Evolutionary conservation across 169 alveolate genomes (phyloP), one percentile per base, ranked within the genome.

Genomic region (Plasmodium vinckei): DNA sequence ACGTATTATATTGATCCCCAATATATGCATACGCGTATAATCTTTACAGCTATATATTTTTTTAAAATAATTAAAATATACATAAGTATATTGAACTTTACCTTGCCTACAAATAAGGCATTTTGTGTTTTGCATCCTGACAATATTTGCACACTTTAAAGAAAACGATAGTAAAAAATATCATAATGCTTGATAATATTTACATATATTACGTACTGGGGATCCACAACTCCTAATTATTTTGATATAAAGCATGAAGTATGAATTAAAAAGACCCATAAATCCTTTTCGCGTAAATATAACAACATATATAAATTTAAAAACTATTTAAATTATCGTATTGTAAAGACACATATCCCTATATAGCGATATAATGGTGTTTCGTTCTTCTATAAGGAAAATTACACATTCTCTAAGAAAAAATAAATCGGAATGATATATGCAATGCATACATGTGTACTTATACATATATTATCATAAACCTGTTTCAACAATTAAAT

Each of bases 281-380:
- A 33, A 33, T 7, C 7, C 5, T 33, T 33, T 33, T 33, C 42
- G 4, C 42, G 7, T 33, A 33, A 33, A 33, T 33, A 33, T 33
- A 33, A 33, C 7, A 33, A 33, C 6, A 33, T 33, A 5, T 33
- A 0, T 33, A 33, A 3, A 33, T 33, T 33, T 33, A 33, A 33
- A 33, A 5, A 0, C 1, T 33, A 13, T 21, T 72, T 51, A 51
- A 57, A 87, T 87, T 73, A 91, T 92, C 75, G 72, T 91, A 46
- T 77, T 89, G 82, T 95, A 94, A 13, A 94, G 95, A 61, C 96
- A 94, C 94, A 91, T 92, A 77, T 94, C 95, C 7, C 96, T 73
- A 73, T 95, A 94, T 19, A 95, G 96, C 44, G 92, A 68, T 17
- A 92, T 90, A n/a, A 90, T 93, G 7, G 96, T 94, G 60, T 88